Conservation (phyloP, 1,284 basidiomycete species). For the Trametes versicolor region DNA sequence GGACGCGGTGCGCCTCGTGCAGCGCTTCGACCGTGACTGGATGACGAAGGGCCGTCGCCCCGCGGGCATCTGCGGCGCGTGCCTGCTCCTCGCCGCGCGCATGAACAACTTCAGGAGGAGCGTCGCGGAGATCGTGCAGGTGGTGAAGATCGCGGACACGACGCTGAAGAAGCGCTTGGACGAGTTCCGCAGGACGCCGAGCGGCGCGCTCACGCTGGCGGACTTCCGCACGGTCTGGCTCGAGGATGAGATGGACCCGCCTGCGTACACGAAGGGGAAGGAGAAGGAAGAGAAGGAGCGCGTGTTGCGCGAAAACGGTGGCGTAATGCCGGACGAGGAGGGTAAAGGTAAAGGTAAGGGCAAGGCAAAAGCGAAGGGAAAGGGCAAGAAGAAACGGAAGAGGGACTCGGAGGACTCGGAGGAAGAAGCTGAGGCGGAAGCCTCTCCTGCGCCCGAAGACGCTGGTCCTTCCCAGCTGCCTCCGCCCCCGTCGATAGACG, state of each 20-base stretch:
- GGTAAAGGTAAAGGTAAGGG: constrained; percentile 52
- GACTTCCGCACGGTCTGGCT: constrained; percentile 95
- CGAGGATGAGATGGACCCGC: constrained; percentile 92
- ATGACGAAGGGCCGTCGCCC: constrained; percentile 96
- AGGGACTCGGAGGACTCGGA: constrained; percentile 45
- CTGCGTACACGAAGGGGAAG: constrained; percentile 83
- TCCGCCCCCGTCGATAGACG: constrained; percentile 50
- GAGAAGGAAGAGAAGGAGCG: constrained; percentile 74
- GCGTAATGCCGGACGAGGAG: constrained; percentile 39
- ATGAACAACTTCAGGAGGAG: constrained; percentile 98
- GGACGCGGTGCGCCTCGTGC: constrained; percentile 94
- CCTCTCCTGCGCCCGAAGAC: constrained; percentile 20
- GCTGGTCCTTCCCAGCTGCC: constrained; percentile 19
- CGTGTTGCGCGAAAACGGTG: constrained; percentile 50
- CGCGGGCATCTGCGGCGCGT: constrained; percentile 97
- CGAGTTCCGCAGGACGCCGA: constrained; percentile 93
- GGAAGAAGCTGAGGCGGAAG: constrained; percentile 50
- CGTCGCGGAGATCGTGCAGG: constrained; percentile 96
- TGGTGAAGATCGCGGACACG: constrained; percentile 97
- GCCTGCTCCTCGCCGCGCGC: constrained; percentile 92
- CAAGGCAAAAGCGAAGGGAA: constrained; percentile 53
- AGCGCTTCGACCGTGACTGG: constrained; percentile 97
- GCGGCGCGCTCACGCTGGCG: constrained; percentile 86
- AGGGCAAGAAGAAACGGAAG: constrained; percentile 52
- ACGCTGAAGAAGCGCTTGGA: constrained; percentile 95